Evolutionary conservation across 176 grass and related monocot species (phyloP).

Genomic region (Poa annua): DNA sequence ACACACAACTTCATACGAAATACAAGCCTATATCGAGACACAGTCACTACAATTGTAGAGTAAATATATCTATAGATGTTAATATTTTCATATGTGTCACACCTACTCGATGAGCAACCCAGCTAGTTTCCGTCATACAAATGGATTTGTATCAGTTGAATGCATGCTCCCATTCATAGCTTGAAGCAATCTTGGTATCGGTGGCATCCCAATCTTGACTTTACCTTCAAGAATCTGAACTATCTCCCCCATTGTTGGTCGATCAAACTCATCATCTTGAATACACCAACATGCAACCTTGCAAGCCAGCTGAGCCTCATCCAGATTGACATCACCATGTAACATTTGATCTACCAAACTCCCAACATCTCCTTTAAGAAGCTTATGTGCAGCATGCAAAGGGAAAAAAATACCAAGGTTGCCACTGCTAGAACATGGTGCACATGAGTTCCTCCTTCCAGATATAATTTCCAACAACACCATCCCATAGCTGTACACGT

Average conservation of each 20-base stretch:
- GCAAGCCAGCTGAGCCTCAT: slow-evolving; percentile 18
- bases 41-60: neutral
- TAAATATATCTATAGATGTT: neutral
- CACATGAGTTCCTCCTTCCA: slow-evolving; percentile 28
- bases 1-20: neutral
- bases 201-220: slow-evolving; percentile 22
- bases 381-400: slow-evolving; percentile 23
- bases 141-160: neutral
- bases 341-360: slow-evolving; percentile 39
- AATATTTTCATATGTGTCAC: neutral
- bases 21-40: neutral
- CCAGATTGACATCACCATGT: slow-evolving; percentile 14
- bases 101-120: neutral
- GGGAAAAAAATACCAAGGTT: slow-evolving; percentile 39
- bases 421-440: neutral
- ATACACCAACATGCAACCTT: slow-evolving; percentile 56
- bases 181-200: slow-evolving; percentile 39
- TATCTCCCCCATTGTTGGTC: slow-evolving; percentile 49
- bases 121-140: neutral
- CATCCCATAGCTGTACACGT: slow-evolving; percentile 48
- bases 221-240: slow-evolving; percentile 12
- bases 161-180: neutral
- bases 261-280: slow-evolving; percentile 39
- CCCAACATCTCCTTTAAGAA: slow-evolving; percentile 22
- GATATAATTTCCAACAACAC: slow-evolving; percentile 44